Conservation (phyloP, 106 monocot species). For the Phalaenopsis equestris region DNA sequence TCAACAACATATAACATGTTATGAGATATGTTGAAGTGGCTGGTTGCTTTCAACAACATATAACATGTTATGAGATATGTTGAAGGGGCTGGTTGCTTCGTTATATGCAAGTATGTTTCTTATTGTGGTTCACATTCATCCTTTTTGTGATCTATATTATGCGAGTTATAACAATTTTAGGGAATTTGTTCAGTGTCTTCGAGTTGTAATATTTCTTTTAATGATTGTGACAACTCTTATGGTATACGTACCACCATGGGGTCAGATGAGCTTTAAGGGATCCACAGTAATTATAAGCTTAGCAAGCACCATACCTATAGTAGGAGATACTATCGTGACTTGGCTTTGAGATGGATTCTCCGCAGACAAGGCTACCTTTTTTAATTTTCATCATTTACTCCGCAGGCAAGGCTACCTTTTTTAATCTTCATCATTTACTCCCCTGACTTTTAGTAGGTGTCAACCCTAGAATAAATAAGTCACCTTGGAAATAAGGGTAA, state of each 20-base stretch:
- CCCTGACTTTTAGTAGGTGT: constrained; percentile 10
- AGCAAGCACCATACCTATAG: background rate
- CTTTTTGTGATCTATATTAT: too few relatives aligned
- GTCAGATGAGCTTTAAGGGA: background rate
- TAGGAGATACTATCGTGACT: constrained; percentile 23
- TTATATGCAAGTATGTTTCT: too few relatives aligned
- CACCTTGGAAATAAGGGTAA: too few relatives aligned
- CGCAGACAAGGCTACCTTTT: constrained; percentile 25
- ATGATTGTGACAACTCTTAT: background rate
- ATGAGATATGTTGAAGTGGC: background rate
- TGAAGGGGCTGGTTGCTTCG: too few relatives aligned
- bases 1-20: background rate
- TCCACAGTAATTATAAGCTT: background rate
- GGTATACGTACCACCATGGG: background rate
- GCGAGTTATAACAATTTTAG: too few relatives aligned
- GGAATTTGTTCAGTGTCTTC: background rate
- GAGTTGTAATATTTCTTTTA: background rate
- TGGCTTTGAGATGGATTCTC: constrained; percentile 26
- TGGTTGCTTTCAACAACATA: too few relatives aligned
- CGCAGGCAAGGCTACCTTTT: constrained; percentile 28
- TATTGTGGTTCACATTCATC: too few relatives aligned
- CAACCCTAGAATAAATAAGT: background rate
- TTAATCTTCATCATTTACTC: constrained; percentile 24
- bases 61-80: too few relatives aligned
- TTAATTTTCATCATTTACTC: background rate